Base-by-base conservation (phyloP, 345 rosid species). In the Populus davidiana region DNA sequence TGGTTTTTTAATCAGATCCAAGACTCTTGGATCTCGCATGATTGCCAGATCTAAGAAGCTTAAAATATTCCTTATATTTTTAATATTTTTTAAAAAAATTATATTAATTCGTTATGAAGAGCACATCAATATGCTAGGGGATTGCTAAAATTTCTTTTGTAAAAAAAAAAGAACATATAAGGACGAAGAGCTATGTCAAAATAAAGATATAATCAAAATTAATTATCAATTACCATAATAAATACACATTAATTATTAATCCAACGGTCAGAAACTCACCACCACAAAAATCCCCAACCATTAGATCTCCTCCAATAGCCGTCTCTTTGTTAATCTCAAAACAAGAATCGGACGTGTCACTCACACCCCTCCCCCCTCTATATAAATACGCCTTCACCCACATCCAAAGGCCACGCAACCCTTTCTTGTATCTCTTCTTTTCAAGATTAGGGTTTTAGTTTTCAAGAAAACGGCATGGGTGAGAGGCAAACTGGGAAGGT, bases 401-500 rank as follows among this genome's bases (percentile, higher is more conserved):
- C 59, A 1, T 25, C 29, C 25, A 13, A 21, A 9, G 12, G 13
- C 31, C 23, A n/a, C 16, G 35, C 71, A 35, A 5, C 71, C 68
- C 71, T 67, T 20, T n/a, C 29, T 18, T 33, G 72, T 52, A 38
- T 72, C 68, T 38, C 1, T 7, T 13, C 65, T 50, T 64, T 38
- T 18, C 11, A 17, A 14, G 23, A 20, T 43, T 27, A 23, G 33
- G 74, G 72, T 52, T 67, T 44, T 71, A 4, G 33, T 23, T 47
- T 27, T 5, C 2, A n/a, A 56, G 54, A 6, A 13, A 62, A 8
- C 39, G 75, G 67, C 74, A 78, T 75, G 79, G 27, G 79, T 25
- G 64, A 82, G 29, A 70, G 77, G 56, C 29, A 75, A 39, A 75
- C 76, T 0, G 85, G 85, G 25, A 78, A 75, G 74, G 85, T 82